A percentile compares a stretch with the other conserved stretches of the same genome.
Conservation (phyloP, 495 filamentous ascomycete genomes). For the Penicillium coprophilum region DNA sequence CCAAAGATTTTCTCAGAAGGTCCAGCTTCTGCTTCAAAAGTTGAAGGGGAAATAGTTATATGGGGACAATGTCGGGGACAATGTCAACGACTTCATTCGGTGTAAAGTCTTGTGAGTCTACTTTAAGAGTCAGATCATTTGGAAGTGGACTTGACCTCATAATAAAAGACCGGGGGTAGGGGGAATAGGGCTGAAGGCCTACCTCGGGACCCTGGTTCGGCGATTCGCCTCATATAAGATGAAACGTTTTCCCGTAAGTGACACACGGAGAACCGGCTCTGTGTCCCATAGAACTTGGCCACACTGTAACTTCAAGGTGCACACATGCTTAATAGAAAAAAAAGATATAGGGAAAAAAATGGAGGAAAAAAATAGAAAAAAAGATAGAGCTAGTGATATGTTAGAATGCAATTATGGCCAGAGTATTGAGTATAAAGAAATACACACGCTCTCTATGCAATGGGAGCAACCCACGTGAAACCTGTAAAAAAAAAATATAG, state of each 20-base stretch:
- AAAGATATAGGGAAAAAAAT: constrained; percentile 1
- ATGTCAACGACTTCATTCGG: constrained; percentile 20
- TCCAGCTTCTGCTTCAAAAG: constrained; percentile 28
- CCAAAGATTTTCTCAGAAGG: constrained; percentile 19
- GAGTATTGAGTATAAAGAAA: constrained; percentile 1
- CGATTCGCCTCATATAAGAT: constrained; percentile 35
- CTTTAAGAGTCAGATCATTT: constrained; percentile 23
- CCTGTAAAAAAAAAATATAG: neutral
- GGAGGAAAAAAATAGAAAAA: constrained; percentile 3
- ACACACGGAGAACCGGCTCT: constrained; percentile 34
- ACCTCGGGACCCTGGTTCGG: constrained; percentile 26
- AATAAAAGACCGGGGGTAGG: constrained; percentile 7
- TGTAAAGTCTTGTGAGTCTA: constrained; percentile 14
- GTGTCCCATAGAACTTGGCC: constrained; percentile 39
- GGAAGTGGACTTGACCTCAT: constrained; percentile 10
- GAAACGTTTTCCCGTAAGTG: constrained; percentile 34
- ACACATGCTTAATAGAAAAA: constrained; percentile 31
- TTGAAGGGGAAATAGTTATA: constrained; percentile 10
- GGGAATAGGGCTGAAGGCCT: constrained; percentile 31
- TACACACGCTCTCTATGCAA: neutral
- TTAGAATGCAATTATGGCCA: constrained; percentile 1
- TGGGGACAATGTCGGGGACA: neutral
- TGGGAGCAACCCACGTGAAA: constrained; percentile 1
- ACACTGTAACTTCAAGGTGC: constrained; percentile 32
- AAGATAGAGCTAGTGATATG: neutral